Base-by-base conservation (phyloP, 163 green algal species). In the Trebouxia gelatinosa region DNA sequence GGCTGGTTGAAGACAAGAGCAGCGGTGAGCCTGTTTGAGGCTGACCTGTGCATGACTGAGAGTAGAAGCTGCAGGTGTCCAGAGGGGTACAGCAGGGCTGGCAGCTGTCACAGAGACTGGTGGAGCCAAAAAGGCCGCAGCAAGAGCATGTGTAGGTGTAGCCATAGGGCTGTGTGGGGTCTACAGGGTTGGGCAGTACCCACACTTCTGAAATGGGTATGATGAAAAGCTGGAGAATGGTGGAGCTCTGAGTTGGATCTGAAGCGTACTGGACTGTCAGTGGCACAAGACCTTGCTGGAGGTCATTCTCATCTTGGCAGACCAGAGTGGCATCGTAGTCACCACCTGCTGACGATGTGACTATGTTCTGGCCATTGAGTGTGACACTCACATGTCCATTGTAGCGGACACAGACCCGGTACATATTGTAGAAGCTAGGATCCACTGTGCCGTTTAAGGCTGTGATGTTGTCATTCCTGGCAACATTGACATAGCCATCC, bases 171-270 rank as follows among this genome's bases (percentile, higher is more conserved):
- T 28, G 57, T 28, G 7, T 67, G 21, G 28, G 75, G 29, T 40
- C 46, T 39, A 35, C 32, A 31, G 59, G 19, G 6, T 64, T 66
- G 28, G 39, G 6, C 21, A 38, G 43, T 28, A 37, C 6, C 61
- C 46, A 46, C 37, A 75, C 46, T 5, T 28, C 7, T 43, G 76
- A 58, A 35, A 81, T 54, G 48, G 76, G 76, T 46, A 81, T 81
- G 62, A 81, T 68, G 61, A 71, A 81, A 21, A 81, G n/a, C 76
- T 81, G 76, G 32, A 81, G 65, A 9, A 76, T 71, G 46, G 61
- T 61, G 28, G 68, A 76, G 28, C 68, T 46, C 70, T 81, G 76
- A 51, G 31, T 57, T 57, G 61, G 43, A 16, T 68, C 31, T 29
- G 76, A 81, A 2, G 62, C 62, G n/a, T 75, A 81, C 64, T 81